Conservation (phyloP, 805 yeast genomes). For the Cephaloascus fragrans region DNA sequence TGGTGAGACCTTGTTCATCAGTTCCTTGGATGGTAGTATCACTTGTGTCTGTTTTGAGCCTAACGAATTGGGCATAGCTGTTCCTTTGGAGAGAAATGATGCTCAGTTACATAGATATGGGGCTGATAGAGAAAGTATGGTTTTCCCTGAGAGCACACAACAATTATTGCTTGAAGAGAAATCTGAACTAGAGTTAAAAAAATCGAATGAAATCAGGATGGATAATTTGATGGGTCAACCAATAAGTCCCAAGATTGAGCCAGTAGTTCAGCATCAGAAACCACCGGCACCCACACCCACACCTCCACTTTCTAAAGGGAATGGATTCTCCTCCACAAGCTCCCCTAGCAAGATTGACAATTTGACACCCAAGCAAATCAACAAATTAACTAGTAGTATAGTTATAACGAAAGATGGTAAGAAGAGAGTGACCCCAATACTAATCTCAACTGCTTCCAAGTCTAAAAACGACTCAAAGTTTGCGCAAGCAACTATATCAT, state of each 20-base stretch:
- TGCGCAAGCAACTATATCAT: conserved; percentile 6
- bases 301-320: background rate
- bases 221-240: conserved; percentile 27
- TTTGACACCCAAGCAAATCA: conserved; percentile 5
- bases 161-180: conserved; percentile 68
- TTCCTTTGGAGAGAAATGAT: conserved; percentile 59
- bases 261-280: conserved; percentile 1
- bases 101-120: conserved; percentile 76
- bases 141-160: conserved; percentile 78
- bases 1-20: conserved; percentile 63
- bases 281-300: background rate
- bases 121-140: conserved; percentile 73
- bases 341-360: background rate
- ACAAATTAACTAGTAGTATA: conserved; percentile 28
- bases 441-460: conserved; percentile 39
- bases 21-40: conserved; percentile 81
- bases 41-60: conserved; percentile 55
- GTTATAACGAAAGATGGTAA: conserved; percentile 68
- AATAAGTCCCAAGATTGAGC: conserved; percentile 2
- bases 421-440: conserved; percentile 64
- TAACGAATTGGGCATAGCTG: conserved; percentile 48
- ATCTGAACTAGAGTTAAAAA: conserved; percentile 28
- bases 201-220: conserved; percentile 21
- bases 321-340: background rate
- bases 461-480: conserved; percentile 7